These are phyloP conservation scores for Rubroboletus pulcherrimus DNA, from an alignment of 768 basidiomycete species.

Conservation along the genomic window DNA sequence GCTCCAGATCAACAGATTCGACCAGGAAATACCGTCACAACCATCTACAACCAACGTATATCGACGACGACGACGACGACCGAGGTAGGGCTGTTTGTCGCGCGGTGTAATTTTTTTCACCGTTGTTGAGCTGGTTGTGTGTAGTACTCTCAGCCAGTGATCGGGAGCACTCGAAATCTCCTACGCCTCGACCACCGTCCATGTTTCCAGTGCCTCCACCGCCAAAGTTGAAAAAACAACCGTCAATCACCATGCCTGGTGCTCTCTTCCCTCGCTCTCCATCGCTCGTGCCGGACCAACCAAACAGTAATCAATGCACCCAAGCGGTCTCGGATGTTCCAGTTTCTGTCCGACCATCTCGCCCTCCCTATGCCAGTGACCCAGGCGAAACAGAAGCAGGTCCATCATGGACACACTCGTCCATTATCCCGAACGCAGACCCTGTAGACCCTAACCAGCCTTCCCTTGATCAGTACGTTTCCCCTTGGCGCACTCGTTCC, in stretches of 20 bases:
- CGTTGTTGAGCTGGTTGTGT: slow-evolving; percentile 5
- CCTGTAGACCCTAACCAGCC: not conserved
- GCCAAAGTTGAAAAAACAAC: slow-evolving; percentile 30
- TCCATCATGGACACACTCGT: slow-evolving; percentile 10
- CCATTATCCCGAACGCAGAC: slow-evolving; percentile 3
- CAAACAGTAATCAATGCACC: not conserved
- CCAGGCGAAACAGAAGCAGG: slow-evolving; percentile 12
- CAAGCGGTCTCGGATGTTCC: not conserved
- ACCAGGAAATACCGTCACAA: not conserved
- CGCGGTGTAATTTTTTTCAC: not conserved
- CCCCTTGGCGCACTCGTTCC: slow-evolving; percentile 33
- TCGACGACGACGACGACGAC: slow-evolving; percentile 11
- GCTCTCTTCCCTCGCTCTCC: slow-evolving; percentile 72
- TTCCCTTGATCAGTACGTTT: slow-evolving; percentile 17
- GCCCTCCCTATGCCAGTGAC: not conserved
- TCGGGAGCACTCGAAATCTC: slow-evolving; percentile 20
- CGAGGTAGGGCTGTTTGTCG: slow-evolving; percentile 19
- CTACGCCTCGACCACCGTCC: slow-evolving; percentile 11
- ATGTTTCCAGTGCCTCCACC: slow-evolving; percentile 27
- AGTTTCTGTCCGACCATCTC: not conserved
- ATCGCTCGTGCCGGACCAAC: slow-evolving; percentile 50
- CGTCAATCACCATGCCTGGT: slow-evolving; percentile 70
- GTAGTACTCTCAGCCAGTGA: slow-evolving; percentile 23
- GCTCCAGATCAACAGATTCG: slow-evolving; percentile 20
- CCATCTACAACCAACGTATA: not conserved